Base-by-base conservation (phyloP, 306 rosid species). In the Fragaria nilgerrensis region DNA sequence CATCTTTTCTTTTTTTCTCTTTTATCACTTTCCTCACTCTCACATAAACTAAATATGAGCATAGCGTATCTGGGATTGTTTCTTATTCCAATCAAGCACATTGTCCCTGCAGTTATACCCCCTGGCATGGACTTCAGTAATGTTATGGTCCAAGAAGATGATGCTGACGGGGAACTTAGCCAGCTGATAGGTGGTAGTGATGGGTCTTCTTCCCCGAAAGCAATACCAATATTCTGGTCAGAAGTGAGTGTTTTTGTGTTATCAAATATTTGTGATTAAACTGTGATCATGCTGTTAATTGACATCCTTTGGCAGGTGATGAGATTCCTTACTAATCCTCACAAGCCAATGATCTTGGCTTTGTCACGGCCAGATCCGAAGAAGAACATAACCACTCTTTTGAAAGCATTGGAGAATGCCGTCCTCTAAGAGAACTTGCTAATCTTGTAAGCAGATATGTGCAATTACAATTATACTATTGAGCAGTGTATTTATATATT, bases 111-210 rank as follows among this genome's bases (percentile, higher is more conserved):
- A 93, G 98, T 93, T 79, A 93, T 93, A 78, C 88, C 98, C 14
- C 98, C 98, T 9, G 98, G 97, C 61, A 93, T 93, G 97, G 98
- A 93, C 82, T 91, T 93, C 70, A 89, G 97, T 91, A 91, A 74
- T 82, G 98, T 93, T 36, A 83, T 82, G 86, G 87, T 66, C 59
- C 93, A 85, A 65, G 96, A 93, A 83, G 97, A 91, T 69, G 98
- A 93, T 23, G 78, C 36, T 73, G 98, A 93, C 64, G 93, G 89
- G 17, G 98, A 93, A 49, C 81, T 88, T 53, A 66, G 81, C 69
- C 94, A 84, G 36, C 87, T 89, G 49, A 75, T 77, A 58, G 75
- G 85, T 71, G 86, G 87, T 56, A 86, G 83, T 37, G 86, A 89
- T 22, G 83, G 88, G 41, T 66, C 93, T 49, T 86, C 93, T 44